Conservation (phyloP, 2,329 filamentous ascomycete genomes). For the Seiridium unicorne region DNA sequence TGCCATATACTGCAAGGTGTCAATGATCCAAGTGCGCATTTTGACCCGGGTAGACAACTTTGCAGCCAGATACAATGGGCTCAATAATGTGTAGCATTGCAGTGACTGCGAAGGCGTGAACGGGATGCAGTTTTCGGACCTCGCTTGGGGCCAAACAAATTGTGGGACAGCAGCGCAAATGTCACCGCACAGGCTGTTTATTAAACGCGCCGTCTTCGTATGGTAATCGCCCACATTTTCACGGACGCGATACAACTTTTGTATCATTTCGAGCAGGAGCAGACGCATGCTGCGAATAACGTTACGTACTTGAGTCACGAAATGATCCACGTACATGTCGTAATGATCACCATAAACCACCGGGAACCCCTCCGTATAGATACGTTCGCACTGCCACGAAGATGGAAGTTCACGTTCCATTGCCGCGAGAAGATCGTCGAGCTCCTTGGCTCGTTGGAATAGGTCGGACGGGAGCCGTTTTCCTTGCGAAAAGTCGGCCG, state of each 20-base stretch:
- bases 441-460: background rate
- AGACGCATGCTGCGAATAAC: conserved; percentile 18
- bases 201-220: background rate
- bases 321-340: conserved; percentile 18
- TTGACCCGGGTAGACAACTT: conserved; percentile 5
- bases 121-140: conserved; percentile 10
- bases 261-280: conserved; percentile 13
- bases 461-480: background rate
- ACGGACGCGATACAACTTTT: background rate
- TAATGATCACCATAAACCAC: conserved; percentile 15
- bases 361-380: background rate
- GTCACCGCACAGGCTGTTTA: background rate
- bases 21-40: conserved; percentile 14
- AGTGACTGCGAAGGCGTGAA: conserved; percentile 17
- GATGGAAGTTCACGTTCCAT: conserved; percentile 11
- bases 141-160: conserved; percentile 12
- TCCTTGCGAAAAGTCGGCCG: conserved; percentile 12
- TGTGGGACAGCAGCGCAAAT: conserved; percentile 19
- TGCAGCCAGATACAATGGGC: conserved; percentile 14
- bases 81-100: conserved; percentile 16
- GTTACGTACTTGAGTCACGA: conserved; percentile 19
- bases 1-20: conserved; percentile 15
- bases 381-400: conserved; percentile 8
- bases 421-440: conserved; percentile 1
- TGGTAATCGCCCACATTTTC: background rate